Conservation (phyloP, 1,284 basidiomycete genomes). For the Cerioporus squamosus region DNA sequence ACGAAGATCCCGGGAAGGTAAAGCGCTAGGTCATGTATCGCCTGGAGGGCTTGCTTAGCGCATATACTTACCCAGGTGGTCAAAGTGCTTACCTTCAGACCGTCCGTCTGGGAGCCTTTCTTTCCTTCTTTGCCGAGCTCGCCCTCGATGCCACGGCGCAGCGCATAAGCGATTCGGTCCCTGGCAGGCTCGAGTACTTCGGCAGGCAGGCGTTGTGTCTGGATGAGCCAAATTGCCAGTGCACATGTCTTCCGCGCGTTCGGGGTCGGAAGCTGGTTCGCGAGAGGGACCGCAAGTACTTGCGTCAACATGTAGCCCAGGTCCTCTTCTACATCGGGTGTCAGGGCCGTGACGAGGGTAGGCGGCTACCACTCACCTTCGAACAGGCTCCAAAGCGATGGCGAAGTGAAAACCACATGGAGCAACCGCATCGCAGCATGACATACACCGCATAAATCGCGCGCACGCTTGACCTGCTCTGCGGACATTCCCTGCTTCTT, state of each 20-base stretch:
- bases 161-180: slow-evolving; percentile 67
- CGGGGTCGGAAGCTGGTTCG: slow-evolving; percentile 69
- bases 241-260: slow-evolving; percentile 84
- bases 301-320: slow-evolving; percentile 61
- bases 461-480: slow-evolving; percentile 74
- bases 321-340: slow-evolving; percentile 51
- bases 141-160: slow-evolving; percentile 78
- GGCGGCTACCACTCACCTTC: slow-evolving; percentile 48
- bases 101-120: slow-evolving; percentile 77
- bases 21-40: slow-evolving; percentile 69
- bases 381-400: slow-evolving; percentile 63
- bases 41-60: slow-evolving; percentile 45
- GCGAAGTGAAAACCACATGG: slow-evolving; percentile 58
- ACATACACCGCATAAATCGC: slow-evolving; percentile 72
- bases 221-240: slow-evolving; percentile 72
- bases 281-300: slow-evolving; percentile 71
- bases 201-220: slow-evolving; percentile 67
- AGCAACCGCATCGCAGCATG: slow-evolving; percentile 72
- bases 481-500: slow-evolving; percentile 67
- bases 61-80: slow-evolving; percentile 10
- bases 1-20: slow-evolving; percentile 67
- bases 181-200: slow-evolving; percentile 60
- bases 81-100: slow-evolving; percentile 57
- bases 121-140: slow-evolving; percentile 85
- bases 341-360: background rate